Base-by-base conservation (phyloP, 129 eudicot genomes). In the Calendula officinalis region DNA sequence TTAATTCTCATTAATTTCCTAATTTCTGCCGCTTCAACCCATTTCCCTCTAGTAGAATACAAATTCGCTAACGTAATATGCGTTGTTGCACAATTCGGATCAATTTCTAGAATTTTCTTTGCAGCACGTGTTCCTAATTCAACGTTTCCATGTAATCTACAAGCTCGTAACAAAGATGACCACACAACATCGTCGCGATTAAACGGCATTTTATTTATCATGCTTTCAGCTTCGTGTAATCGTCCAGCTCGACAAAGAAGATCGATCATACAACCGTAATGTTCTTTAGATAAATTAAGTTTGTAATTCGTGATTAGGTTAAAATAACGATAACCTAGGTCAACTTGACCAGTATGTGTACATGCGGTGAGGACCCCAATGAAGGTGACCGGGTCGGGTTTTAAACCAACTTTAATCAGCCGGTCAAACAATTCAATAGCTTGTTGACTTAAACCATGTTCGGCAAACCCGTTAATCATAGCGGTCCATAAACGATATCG, bases 251-350 rank as follows among this genome's bases (percentile, higher is more conserved):
- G 69, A 54, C 96, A 92, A 12, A 92, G 88, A 14, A 92, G 89
- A 75, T 92, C 96, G 12, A 92, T 79, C 91, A 92, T 85, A 78
- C 98, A 92, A 49, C 98, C 98, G 46, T 92, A 92, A 62, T 92
- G 98, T 69, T 92, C 83, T 80, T 85, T 88, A 16, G 83, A 79
- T 8, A 86, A 83, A 8, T 34, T 63, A 34, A 88, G 75, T 34
- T 42, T 63, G 66, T 85, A 83, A n/a, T 81, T 64, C 48, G 55
- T 51, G 77, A 88, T 79, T 38, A 56, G 55, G 60, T 88, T 80
- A 48, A 92, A 92, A 62, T 83, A 92, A 59, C 50, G 80, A 56
- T 64, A 81, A 5, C 96, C 98, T 6, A 81, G 62, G 70, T 83
- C 98, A 38, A 88, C 77, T 64, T 83, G 74, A 37, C 98, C 96